Base-by-base conservation (phyloP, 441 rosid species). In the Syzygium syzygioides region DNA sequence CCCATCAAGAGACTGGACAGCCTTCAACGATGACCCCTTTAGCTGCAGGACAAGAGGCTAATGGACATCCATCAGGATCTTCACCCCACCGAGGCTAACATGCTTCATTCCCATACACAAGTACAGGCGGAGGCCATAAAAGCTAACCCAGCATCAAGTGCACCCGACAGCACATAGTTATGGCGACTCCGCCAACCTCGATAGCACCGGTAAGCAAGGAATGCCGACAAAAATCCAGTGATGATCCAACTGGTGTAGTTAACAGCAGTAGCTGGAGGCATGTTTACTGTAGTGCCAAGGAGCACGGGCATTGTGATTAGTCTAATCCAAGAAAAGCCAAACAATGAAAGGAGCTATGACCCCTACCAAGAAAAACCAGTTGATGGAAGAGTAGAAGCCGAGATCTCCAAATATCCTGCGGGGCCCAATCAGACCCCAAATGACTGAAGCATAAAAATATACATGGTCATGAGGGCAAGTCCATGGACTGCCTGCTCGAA, bases 371-470 rank as follows among this genome's bases (percentile, higher is more conserved):
- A 93, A 93, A 86, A 90, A 92, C 94, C 93, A 93, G 88, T 93
- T 93, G 68, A 92, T 55, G 53, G 89, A 50, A 0, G 93, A 91
- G 90, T 92, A 93, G 88, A 90, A 71, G 57, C 93, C 93, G 5
- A 92, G 92, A 80, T 93, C 91, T 23, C 93, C 94, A 17, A 93
- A 93, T 14, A 93, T 92, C 71, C 92, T 88, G 34, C 90, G 87
- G n/a, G 94, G 94, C 9, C 94, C 94, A 7, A 91, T 89, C 32
- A 92, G 91, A 34, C 94, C 94, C 94, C 93, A 93, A 79, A 91
- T 90, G 57, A 93, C 90, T 11, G 94, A 93, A n/a, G 94, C 95
- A 85, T 93, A 94, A 30, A 91, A 94, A 88, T 92, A 92, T 9
- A 93, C 93, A 79, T 89, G 91, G 87, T 91, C 94, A n/a, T 90